These are phyloP conservation scores for Cytospora leucostoma DNA, from an alignment of 2,329 filamentous ascomycete genomes.

Conservation along the genomic window DNA sequence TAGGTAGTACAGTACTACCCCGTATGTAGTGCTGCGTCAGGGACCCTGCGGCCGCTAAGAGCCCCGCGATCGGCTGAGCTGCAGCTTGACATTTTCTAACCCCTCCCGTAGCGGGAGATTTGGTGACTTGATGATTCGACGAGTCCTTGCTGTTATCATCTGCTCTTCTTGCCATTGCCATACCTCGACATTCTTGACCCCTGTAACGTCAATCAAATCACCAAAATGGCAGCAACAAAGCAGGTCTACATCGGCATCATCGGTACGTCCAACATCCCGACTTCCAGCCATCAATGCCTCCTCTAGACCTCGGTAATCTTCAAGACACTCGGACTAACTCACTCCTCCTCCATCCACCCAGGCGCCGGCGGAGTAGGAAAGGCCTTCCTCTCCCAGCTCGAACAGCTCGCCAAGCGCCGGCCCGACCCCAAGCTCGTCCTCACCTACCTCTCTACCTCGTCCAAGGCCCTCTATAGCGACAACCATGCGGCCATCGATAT, in stretches of 20 bases:
- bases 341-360: conserved; percentile 40
- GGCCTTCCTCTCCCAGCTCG: conserved; percentile 82
- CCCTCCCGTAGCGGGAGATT: conserved; percentile 24
- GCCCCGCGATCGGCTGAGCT: conserved; percentile 35
- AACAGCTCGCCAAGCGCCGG: conserved; percentile 64
- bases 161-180: background rate
- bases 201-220: conserved; percentile 3
- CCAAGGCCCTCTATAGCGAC: conserved; percentile 74
- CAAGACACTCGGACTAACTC: background rate
- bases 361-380: conserved; percentile 93
- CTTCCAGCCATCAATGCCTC: conserved; percentile 2
- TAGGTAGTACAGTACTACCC: background rate
- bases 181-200: background rate
- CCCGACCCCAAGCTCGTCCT: conserved; percentile 72
- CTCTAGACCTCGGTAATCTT: conserved; percentile 23
- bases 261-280: conserved; percentile 35
- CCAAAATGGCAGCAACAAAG: conserved; percentile 35
- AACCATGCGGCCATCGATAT: conserved; percentile 70
- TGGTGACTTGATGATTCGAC: background rate
- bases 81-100: conserved; percentile 31
- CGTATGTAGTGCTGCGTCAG: background rate
- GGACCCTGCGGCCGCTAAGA: conserved; percentile 14
- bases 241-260: conserved; percentile 48
- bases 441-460: conserved; percentile 83
- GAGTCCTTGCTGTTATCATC: background rate